Evolutionary conservation across 2,329 filamentous ascomycete genomes (phyloP), one percentile per base, ranked within the genome.

Genomic region (Fusarium abutilonis): DNA sequence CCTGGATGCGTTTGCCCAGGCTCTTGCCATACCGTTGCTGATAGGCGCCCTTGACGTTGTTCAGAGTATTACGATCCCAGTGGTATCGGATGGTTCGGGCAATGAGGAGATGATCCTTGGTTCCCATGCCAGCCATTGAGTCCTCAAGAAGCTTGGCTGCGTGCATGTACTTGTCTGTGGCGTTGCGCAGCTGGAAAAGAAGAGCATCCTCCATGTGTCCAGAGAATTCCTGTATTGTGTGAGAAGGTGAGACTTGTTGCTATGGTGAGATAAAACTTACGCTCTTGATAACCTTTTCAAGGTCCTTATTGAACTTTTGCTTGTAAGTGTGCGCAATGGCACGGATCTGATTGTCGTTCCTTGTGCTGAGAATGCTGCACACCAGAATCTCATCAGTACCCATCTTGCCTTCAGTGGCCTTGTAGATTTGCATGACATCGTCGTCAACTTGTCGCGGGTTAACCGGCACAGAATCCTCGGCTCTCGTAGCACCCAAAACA

Each of bases 191-290:
- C 75, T 97, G 92, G 73, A 87, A 88, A 23, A 95, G 78, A 1
- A 98, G 83, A 0, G 92, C 92, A 14, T 91, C 86, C 74, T 93
- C 83, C 93, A 98, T 97, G 73, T 98, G 94, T 1, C 94, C 94
- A 0, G 89, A 91, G 77, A 97, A 97, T 70, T 95, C 88, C 78
- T 88, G 58, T 9, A 56, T 4, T 21, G 21, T 15, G 28, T 56
- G 40, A 52, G 45, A 5, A 19, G 19, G 19, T 23, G 10, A 19
- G 28, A 10, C 9, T 17, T 26, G 15, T 11, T 13, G 17, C 7
- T 29, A 44, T 9, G 8, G 1, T 3, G 15, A 17, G 15, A 17
- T 19, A 15, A 7, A 17, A 72, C 80, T 76, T 74, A 87, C 86
- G 69, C 86, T 90, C 61, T 87, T 86, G 68, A 98, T 87, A 45